These are phyloP conservation scores for Corymbia citriodora DNA, from an alignment of 441 rosid genomes.

Conservation along the genomic window DNA sequence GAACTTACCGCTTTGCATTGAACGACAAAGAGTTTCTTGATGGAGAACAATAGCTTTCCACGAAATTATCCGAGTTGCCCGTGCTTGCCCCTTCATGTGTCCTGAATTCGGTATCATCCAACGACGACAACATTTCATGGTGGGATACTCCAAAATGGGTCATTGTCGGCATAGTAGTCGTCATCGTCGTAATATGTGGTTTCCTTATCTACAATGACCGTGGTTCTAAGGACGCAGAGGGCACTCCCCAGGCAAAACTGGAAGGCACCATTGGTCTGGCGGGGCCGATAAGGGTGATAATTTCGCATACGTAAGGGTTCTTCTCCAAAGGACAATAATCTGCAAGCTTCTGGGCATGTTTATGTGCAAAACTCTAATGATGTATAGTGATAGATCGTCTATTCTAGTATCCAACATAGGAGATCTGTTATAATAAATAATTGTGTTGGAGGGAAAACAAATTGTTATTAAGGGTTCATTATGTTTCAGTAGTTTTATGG, in stretches of 20 bases:
- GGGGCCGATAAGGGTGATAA: too few relatives aligned
- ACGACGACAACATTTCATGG: not conserved
- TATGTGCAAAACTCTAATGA: not conserved
- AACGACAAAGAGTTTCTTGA: not conserved
- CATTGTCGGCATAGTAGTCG: not conserved
- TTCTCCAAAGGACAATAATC: not conserved
- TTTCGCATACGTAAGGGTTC: not conserved
- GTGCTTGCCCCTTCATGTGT: not conserved
- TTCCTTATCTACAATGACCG: not conserved
- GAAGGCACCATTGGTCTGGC: rapidly evolving
- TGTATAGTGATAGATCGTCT: not conserved
- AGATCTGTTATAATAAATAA: not conserved
- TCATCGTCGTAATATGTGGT: not conserved
- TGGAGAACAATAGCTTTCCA: not conserved
- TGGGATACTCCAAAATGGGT: not conserved
- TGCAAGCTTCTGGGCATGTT: not conserved
- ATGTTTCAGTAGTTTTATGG: not conserved
- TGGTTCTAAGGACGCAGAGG: not conserved
- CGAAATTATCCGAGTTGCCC: not conserved
- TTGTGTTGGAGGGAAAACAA: not conserved
- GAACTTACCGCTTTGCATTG: not conserved
- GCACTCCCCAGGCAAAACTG: rapidly evolving
- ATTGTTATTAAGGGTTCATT: not conserved
- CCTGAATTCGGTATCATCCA: not conserved
- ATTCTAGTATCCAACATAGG: not conserved